phyloP scores from a whole-genome alignment of 2,329 filamentous ascomycete genomes.

The Ceratocystis diversiconidia region DNA sequence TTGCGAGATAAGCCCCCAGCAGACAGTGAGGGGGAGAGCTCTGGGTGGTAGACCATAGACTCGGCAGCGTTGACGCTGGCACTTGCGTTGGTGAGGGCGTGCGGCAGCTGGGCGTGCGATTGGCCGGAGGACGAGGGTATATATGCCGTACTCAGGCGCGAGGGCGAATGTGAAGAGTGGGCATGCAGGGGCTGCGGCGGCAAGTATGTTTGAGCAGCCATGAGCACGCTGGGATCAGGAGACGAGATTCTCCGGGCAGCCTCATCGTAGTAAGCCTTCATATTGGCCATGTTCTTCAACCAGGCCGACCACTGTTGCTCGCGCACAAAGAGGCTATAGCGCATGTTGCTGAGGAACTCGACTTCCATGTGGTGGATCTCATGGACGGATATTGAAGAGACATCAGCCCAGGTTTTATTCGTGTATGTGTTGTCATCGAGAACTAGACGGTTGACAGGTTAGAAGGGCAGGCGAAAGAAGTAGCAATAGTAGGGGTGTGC shows the following conservation, averaged over 20 bases:
- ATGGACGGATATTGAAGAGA: constrained; percentile 81
- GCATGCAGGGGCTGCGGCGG: constrained; percentile 5
- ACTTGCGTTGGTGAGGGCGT: neutral
- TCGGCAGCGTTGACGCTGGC: neutral
- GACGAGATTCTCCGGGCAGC: constrained; percentile 40
- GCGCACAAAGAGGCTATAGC: constrained; percentile 81
- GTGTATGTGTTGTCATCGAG: constrained; percentile 98
- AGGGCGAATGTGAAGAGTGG: constrained; percentile 14
- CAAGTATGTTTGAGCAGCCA: neutral
- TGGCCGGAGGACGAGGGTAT: neutral
- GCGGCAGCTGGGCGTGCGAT: neutral
- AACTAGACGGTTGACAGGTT: constrained; percentile 34
- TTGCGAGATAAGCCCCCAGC: constrained; percentile 18
- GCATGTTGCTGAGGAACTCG: constrained; percentile 98
- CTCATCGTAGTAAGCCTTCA: constrained; percentile 63
- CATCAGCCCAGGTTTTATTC: constrained; percentile 98
- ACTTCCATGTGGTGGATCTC: constrained; percentile 99
- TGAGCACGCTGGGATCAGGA: constrained; percentile 8
- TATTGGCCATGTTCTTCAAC: constrained; percentile 69
- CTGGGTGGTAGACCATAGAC: constrained; percentile 6
- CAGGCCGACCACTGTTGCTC: constrained; percentile 76
- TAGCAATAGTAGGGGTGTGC: neutral
- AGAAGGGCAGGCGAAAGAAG: constrained; percentile 8
- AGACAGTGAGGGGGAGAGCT: constrained; percentile 12
- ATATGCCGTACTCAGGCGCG: constrained; percentile 12